These are phyloP conservation scores for Pterulicium gracile DNA, from an alignment of 1,284 basidiomycete genomes.

Conservation along the genomic window DNA sequence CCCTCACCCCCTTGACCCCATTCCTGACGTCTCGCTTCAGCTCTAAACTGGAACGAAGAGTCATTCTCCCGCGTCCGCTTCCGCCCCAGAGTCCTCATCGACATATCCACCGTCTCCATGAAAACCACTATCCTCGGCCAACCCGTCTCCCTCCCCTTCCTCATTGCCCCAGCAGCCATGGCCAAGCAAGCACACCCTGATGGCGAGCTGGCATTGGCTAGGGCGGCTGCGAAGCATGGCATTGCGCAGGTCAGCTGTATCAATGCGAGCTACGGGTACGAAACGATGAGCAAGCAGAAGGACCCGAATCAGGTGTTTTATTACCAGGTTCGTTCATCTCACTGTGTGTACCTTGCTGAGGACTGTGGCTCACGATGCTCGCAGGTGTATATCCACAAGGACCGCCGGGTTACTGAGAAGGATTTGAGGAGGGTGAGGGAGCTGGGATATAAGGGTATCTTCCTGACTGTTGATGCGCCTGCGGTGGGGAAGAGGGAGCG, in stretches of 20 bases:
- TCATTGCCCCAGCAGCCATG: constrained; percentile 2
- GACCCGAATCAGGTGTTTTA: background rate
- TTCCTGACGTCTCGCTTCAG: background rate
- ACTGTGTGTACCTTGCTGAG: background rate
- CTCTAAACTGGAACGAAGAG: constrained; percentile 1
- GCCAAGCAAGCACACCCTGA: constrained; percentile 3
- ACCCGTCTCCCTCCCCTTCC: constrained; percentile 1
- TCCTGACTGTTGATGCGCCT: constrained; percentile 42
- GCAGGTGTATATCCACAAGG: constrained; percentile 38
- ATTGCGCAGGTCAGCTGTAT: constrained; percentile 10
- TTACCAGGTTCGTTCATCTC: background rate
- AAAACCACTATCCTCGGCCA: background rate
- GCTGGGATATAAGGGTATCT: constrained; percentile 30
- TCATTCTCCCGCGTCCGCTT: background rate
- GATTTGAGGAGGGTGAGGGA: constrained; percentile 30
- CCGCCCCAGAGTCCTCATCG: background rate
- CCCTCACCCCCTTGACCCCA: background rate
- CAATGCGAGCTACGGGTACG: background rate
- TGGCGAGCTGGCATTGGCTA: background rate
- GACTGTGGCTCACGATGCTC: background rate
- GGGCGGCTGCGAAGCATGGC: background rate
- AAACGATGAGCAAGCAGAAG: background rate
- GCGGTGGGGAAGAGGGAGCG: constrained; percentile 43
- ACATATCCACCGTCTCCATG: background rate
- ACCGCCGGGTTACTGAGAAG: constrained; percentile 30